Base-by-base conservation (phyloP, 768 basidiomycete genomes). In the Guyanaporus albipodus region DNA sequence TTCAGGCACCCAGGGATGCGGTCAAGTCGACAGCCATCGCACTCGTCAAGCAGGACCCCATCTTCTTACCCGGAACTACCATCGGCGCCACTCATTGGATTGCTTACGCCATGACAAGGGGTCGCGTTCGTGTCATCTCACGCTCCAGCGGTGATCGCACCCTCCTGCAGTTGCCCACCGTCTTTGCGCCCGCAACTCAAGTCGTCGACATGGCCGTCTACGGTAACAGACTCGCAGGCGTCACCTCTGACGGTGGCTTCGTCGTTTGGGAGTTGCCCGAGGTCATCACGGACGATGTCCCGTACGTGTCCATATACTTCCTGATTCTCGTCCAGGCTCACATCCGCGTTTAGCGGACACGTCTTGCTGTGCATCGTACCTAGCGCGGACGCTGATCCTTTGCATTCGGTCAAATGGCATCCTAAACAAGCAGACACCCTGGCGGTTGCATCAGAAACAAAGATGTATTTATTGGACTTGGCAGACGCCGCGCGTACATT, bases 71-170 rank as follows among this genome's bases (percentile, higher is more conserved):
- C 36, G 90, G 90, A 14, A 85, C 86, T 11, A 92, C 90, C 26
- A 91, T 92, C 44, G 90, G 90, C 9, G 90, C 90, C 12, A 91
- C 90, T 5, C 86, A 89, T 60, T 92, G 90, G 87, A 90, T 92
- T 48, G 90, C 90, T 14, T 91, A 92, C 58, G 90, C 89, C 21
- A 92, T 92, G 90, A 91, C 86, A 5, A 81, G 85, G 70, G 87
- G 85, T 80, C 88, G 90, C 49, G 85, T 92, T 41, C 85, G 90
- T 35, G 85, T 92, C 42, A 92, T 91, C 49, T 91, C 89, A 18
- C 79, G 90, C 42, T 87, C 88, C 19, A 91, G 88, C 54, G 90
- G 90, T 29, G 88, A 91, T 64, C 83, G 90, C 42, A 91, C 90
- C 7, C 70, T 92, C 2, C 75, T 92, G n/a, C 86, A 90, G 58